Conservation (phyloP, 2,329 filamentous ascomycete species). For the Falciphora oryzae region DNA sequence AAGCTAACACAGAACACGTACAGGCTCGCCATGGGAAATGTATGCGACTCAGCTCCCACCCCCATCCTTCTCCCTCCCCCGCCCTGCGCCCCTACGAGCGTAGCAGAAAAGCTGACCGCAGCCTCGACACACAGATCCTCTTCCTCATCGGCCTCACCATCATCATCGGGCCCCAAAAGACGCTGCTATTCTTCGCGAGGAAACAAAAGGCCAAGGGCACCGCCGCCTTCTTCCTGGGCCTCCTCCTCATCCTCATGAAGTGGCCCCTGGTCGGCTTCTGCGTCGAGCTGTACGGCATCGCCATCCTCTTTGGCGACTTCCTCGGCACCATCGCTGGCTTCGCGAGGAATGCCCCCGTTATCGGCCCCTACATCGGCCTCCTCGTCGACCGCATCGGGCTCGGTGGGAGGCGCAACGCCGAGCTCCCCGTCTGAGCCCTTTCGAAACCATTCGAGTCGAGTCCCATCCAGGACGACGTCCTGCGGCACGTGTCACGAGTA, state of each 20-base stretch:
- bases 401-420: slow-evolving; percentile 58
- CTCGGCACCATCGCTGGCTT: slow-evolving; percentile 87
- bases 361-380: slow-evolving; percentile 79
- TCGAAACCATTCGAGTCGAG: not conserved
- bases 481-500: not conserved
- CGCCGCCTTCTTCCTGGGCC: slow-evolving; percentile 76
- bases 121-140: slow-evolving; percentile 63
- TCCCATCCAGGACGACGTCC: not conserved
- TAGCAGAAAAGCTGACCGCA: slow-evolving; percentile 9
- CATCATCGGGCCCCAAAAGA: slow-evolving; percentile 90
- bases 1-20: slow-evolving; percentile 7
- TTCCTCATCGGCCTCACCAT: slow-evolving; percentile 95
- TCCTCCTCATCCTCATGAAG: slow-evolving; percentile 76
- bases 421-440: slow-evolving; percentile 63
- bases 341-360: slow-evolving; percentile 73
- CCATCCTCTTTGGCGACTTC: slow-evolving; percentile 93
- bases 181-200: slow-evolving; percentile 87
- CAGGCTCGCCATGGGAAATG: slow-evolving; percentile 96
- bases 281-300: slow-evolving; percentile 87
- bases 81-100: slow-evolving; percentile 10
- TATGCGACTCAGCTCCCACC: slow-evolving; percentile 34
- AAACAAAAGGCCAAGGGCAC: slow-evolving; percentile 90
- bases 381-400: slow-evolving; percentile 66
- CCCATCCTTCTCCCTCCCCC: not conserved
- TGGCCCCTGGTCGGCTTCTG: slow-evolving; percentile 91